These are phyloP conservation scores for Fusarium sp. DNA, from an alignment of 2,329 filamentous ascomycete species.

Conservation along the genomic window DNA sequence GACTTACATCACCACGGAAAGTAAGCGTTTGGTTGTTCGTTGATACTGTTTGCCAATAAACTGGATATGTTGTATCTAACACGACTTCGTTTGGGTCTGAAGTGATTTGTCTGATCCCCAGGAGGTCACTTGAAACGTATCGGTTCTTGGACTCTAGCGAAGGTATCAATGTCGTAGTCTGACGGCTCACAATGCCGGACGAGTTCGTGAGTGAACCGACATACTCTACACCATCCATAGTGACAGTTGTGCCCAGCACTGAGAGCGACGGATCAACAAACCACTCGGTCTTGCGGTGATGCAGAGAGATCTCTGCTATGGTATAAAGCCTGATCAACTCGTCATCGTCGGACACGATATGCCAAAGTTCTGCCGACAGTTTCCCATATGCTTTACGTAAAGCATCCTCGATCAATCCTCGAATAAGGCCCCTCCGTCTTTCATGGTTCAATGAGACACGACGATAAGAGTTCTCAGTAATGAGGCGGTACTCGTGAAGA, in stretches of 20 bases:
- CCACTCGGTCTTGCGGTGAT: neutral
- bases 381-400: neutral
- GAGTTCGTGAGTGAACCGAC: neutral
- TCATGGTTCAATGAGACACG: neutral
- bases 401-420: neutral
- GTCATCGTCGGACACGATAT: neutral
- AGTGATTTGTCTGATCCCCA: conserved; percentile 19
- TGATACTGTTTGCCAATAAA: conserved; percentile 18
- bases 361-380: conserved; percentile 19
- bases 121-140: conserved; percentile 16
- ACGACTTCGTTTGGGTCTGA: neutral
- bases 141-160: rapidly evolving
- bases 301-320: neutral
- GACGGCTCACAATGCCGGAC: rapidly evolving
- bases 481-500: neutral
- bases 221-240: conserved; percentile 20
- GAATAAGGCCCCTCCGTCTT: neutral
- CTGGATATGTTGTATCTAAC: neutral
- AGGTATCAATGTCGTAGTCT: rapidly evolving
- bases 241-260: neutral
- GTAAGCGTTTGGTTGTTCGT: rapidly evolving
- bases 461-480: conserved; percentile 3
- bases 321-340: conserved; percentile 2
- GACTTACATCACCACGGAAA: conserved; percentile 17
- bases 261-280: neutral